Conservation (phyloP, 2,329 filamentous ascomycete genomes). For the Fusarium transvaalense region DNA sequence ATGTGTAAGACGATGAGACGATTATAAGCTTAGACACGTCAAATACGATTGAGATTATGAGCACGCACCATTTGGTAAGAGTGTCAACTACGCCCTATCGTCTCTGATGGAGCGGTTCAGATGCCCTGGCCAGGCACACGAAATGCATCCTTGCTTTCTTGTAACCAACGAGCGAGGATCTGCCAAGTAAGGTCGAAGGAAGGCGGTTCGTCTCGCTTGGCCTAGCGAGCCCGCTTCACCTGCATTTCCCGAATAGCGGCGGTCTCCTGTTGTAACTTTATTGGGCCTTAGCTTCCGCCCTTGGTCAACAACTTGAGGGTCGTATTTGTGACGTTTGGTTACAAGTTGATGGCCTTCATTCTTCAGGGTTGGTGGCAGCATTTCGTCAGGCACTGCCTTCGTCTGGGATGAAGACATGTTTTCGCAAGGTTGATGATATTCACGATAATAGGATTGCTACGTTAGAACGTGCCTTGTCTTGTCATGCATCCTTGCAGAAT, state of each 20-base stretch:
- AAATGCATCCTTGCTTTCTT: conserved; percentile 30
- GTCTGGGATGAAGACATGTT: background rate
- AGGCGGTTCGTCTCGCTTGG: conserved; percentile 35
- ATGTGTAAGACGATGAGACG: background rate
- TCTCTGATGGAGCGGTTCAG: conserved; percentile 17
- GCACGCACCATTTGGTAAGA: conserved; percentile 10
- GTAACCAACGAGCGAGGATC: conserved; percentile 20
- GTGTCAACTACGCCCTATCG: conserved; percentile 36
- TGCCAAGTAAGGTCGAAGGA: conserved; percentile 18
- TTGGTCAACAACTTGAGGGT: conserved; percentile 34
- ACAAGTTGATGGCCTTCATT: background rate
- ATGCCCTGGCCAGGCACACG: conserved; percentile 32
- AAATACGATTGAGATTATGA: conserved; percentile 15
- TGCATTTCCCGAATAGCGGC: conserved; percentile 41
- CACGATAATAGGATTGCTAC: background rate
- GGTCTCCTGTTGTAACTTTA: conserved; percentile 27
- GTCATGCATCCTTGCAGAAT: background rate
- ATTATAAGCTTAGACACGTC: background rate
- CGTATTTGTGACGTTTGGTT: conserved; percentile 10
- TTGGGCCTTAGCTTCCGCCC: conserved; percentile 39
- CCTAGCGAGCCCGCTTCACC: conserved; percentile 35
- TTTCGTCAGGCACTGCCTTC: background rate
- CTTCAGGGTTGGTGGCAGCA: background rate
- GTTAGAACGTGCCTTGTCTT: background rate
- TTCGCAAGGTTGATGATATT: background rate